Base-by-base conservation (phyloP, 306 rosid species). In the Rosa persica region DNA sequence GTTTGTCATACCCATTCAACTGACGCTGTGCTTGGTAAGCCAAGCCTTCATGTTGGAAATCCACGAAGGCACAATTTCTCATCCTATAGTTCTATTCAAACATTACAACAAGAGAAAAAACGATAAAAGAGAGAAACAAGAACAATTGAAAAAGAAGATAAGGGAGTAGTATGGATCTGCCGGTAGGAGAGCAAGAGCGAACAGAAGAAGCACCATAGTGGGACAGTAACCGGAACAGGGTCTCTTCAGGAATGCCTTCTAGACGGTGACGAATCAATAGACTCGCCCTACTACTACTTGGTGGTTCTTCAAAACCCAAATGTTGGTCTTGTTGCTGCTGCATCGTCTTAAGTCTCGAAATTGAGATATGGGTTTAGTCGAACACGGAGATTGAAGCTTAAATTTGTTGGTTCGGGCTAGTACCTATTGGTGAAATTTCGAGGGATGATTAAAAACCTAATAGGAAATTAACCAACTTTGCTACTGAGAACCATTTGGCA, bases 11-110 rank as follows among this genome's bases (percentile, higher is more conserved):
- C 94, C 98, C 98, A 78, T 93, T 88, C 19, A 93, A 82, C 79
- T 88, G 92, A 20, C 86, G 88, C 19, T 85, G 94, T 1, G 97
- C 98, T 79, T 89, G 93, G 70, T 86, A 85, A 1, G 98, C 98
- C 78, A 85, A 76, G 40, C 86, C 88, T 67, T 91, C 93, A 74
- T 82, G 86, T 83, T 79, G 83, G 76, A 93, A 93, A 85, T 91
- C 97, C 67, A 80, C 89, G 76, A 89, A 93, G 51, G 97, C 98
- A 75, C 90, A 88, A 81, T 93, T 93, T 70, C 83, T 93, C 85
- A 93, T 52, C 85, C 97, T 93, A 84, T 60, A 73, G 23, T n/a
- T 12, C 30, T 8, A 67, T 34, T 39, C 61, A 72, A 23, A 30
- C 44, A 73, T 6, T 46, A 47, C 43, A 12, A 15, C 9, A 67